These are phyloP conservation scores for Podospora pseudocomata DNA, from an alignment of 495 filamentous ascomycete genomes.

Conservation along the genomic window DNA sequence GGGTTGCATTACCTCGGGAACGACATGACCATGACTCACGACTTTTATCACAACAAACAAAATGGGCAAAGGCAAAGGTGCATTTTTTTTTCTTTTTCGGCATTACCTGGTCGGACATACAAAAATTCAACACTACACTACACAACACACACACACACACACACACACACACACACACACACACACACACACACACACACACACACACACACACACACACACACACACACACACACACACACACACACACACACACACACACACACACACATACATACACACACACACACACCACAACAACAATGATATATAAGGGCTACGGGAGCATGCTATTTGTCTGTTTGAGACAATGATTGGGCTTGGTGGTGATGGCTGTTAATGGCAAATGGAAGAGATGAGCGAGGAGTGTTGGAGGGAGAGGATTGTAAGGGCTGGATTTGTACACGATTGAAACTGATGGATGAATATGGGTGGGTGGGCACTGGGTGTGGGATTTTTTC, in stretches of 20 bases:
- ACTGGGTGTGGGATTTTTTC: neutral
- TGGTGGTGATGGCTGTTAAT: neutral
- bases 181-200: too few relatives aligned
- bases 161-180: too few relatives aligned
- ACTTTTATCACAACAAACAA: neutral
- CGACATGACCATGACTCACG: neutral
- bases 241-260: neutral
- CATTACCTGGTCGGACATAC: conserved; percentile 2
- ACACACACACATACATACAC: too few relatives aligned
- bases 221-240: too few relatives aligned
- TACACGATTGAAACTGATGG: neutral
- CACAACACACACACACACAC: too few relatives aligned
- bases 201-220: too few relatives aligned
- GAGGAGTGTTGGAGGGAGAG: neutral
- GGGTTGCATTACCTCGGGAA: neutral
- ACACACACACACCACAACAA: too few relatives aligned
- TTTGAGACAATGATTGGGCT: neutral
- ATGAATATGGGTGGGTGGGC: neutral
- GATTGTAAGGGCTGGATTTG: neutral
- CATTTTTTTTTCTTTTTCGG: neutral
- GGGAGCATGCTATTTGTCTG: neutral
- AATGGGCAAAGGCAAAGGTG: neutral
- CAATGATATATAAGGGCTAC: neutral
- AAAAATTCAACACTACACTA: neutral
- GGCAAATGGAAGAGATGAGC: neutral